Evolutionary conservation across 768 basidiomycete species (phyloP).

Genomic region (Phanerodontia chrysosporium): DNA sequence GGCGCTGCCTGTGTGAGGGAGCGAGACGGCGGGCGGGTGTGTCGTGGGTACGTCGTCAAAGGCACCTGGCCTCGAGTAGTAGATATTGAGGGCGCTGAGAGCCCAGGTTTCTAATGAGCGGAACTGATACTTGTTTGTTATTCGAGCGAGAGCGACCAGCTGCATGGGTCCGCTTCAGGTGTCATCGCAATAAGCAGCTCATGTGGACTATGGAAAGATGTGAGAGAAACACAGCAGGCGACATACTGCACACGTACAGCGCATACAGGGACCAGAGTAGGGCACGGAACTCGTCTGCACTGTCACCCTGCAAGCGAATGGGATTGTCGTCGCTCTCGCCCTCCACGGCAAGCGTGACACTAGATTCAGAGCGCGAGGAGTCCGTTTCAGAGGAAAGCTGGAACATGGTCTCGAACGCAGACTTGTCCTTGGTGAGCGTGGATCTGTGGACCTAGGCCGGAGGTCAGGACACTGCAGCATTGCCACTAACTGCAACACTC

Average conservation of each 20-base stretch:
- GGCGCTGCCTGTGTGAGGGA: not conserved
- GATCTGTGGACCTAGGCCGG: conserved; percentile 12
- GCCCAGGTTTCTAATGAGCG: conserved; percentile 43
- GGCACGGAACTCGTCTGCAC: conserved; percentile 33
- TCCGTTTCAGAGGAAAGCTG: conserved; percentile 27
- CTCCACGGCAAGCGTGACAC: conserved; percentile 17
- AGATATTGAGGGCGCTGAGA: conserved; percentile 34
- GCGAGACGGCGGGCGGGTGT: conserved; percentile 1
- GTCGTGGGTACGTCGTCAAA: conserved; percentile 23
- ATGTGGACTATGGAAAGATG: conserved; percentile 31
- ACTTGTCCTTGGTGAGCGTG: conserved; percentile 16
- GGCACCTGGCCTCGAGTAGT: conserved; percentile 30
- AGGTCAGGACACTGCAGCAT: not conserved
- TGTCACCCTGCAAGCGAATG: conserved; percentile 35
- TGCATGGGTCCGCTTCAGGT: conserved; percentile 40
- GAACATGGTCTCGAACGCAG: conserved; percentile 29
- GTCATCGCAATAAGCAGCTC: conserved; percentile 42
- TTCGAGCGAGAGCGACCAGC: conserved; percentile 42
- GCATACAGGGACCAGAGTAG: conserved; percentile 37
- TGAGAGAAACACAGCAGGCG: not conserved
- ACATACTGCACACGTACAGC: conserved; percentile 28
- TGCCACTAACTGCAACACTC: conserved; percentile 18
- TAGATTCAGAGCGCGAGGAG: conserved; percentile 20
- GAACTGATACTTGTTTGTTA: conserved; percentile 48
- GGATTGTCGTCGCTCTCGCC: conserved; percentile 30